Evolutionary conservation across 2,329 filamentous ascomycete species (phyloP).

Genomic region (Neofusicoccum cordaticola): DNA sequence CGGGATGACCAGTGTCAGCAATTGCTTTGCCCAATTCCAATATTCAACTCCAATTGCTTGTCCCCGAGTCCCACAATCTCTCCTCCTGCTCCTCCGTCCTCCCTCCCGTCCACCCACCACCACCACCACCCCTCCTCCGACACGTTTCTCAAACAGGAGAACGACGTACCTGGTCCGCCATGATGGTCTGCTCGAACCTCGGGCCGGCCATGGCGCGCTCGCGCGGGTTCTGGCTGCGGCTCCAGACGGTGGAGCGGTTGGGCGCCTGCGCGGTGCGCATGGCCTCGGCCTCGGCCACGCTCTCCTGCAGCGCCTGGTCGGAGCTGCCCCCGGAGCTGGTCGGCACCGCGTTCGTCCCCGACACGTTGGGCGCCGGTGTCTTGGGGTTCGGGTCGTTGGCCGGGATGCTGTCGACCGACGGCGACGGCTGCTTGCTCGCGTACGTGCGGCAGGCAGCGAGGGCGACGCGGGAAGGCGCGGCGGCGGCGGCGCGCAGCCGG

Average conservation of each 20-base stretch:
- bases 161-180: slow-evolving; percentile 75
- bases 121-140: neutral
- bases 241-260: slow-evolving; percentile 78
- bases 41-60: neutral
- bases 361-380: slow-evolving; percentile 51
- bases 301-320: slow-evolving; percentile 57
- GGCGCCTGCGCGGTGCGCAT: slow-evolving; percentile 72
- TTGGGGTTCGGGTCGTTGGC: slow-evolving; percentile 62
- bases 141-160: neutral
- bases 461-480: slow-evolving; percentile 19
- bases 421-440: slow-evolving; percentile 18
- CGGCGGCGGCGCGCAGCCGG: slow-evolving; percentile 25
- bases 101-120: neutral
- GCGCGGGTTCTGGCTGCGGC: slow-evolving; percentile 77
- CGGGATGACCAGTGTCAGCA: slow-evolving; percentile 25
- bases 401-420: slow-evolving; percentile 64
- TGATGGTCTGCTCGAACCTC: slow-evolving; percentile 95
- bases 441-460: neutral
- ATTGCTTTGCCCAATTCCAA: neutral
- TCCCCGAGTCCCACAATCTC: neutral
- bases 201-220: slow-evolving; percentile 86
- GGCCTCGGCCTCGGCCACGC: slow-evolving; percentile 53
- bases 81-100: neutral
- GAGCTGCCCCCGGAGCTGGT: slow-evolving; percentile 49
- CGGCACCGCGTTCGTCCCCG: slow-evolving; percentile 60